Base-by-base conservation (phyloP, 2,329 filamentous ascomycete genomes). In the Didymella lethalis region DNA sequence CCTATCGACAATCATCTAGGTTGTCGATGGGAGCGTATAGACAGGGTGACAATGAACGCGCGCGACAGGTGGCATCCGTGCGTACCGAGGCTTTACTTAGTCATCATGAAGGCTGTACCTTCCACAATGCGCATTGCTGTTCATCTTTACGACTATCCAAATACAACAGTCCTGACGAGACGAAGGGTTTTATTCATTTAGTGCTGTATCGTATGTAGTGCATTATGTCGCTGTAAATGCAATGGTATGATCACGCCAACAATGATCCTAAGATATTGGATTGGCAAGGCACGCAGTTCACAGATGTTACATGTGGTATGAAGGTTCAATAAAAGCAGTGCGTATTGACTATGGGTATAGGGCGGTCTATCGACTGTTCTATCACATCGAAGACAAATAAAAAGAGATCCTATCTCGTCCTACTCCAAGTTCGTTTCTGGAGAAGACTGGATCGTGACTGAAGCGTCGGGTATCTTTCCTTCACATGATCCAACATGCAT, bases 381-480 rank as follows among this genome's bases (percentile, higher is more conserved):
- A 55, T 53, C n/a, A 25, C 32, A 54, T 59, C 50, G 50, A 54
- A 53, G 34, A 47, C 44, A 32, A 57, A 36, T 25, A 55, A 58
- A 48, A 20, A 50, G 12, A 49, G 28, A 29, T 48, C 32, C 20
- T n/a, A 48, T 34, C 41, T 47, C 25, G 28, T 31, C 48, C 57
- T 47, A 5, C 56, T 50, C 56, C 56, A 59, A 50, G 32, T 32
- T 59, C 50, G 51, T 59, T 47, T 34, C 46, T 49, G 36, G 46
- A 62, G 55, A 57, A 49, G 56, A 44, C 55, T 20, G 34, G 54
- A 38, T 64, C 63, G 64, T 65, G 68, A 58, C 66, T 43, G 59
- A 46, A 59, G 64, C 65, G 66, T 69, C 68, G 68, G 68, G 68
- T 70, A 70, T 70, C 62, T 62, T 64, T 64, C 55, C 56, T 51